Base-by-base conservation (phyloP, 495 filamentous ascomycete genomes). In the Cercophora sp. region DNA sequence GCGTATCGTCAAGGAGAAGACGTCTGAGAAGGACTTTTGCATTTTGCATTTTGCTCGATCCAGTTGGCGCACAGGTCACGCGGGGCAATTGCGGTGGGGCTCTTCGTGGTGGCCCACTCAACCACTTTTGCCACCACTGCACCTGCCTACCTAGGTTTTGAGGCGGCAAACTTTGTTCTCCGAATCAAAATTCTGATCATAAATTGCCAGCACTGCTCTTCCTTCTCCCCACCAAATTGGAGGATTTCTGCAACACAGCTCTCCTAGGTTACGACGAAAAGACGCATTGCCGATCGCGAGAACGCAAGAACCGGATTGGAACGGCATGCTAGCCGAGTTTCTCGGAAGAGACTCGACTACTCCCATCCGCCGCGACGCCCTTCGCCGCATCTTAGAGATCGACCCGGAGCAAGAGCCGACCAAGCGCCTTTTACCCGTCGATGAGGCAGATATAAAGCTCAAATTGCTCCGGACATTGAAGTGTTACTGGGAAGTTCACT, bases 1-100 rank as follows among this genome's bases (percentile, higher is more conserved):
- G 83, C 87, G 93, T 59, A 86, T 98, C 64, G 93, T 98, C 60
- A 82, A 94, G 73, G 94, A 98, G 70, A 79, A 85, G 59, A 76
- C 83, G 51, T 97, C 93, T 51, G 85, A 94, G 67, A 86, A 89
- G 26, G 83, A 97, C 41, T 79, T 98, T 64, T 98, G 93, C n/a
- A n/a, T n/a, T n/a, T n/a, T n/a, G n/a, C n/a, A n/a, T n/a, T n/a
- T n/a, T n/a, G n/a, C 35, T 39, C 35, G 35, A 39, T 39, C 35
- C 15, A 39, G 35, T 39, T n/a, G 35, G 35, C 15, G 35, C 35
- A 39, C 35, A 39, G 35, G 35, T 15, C 15, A 39, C 35, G 35
- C 35, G 35, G 35, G 35, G 35, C 35, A 39, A 39, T 39, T 39
- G 35, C 15, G 35, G 35, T 39, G 5, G 29, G 35, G 35, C 35